Evolutionary conservation across 2,329 filamentous ascomycete genomes (phyloP).

Genomic region (Didymellaceae sp.): DNA sequence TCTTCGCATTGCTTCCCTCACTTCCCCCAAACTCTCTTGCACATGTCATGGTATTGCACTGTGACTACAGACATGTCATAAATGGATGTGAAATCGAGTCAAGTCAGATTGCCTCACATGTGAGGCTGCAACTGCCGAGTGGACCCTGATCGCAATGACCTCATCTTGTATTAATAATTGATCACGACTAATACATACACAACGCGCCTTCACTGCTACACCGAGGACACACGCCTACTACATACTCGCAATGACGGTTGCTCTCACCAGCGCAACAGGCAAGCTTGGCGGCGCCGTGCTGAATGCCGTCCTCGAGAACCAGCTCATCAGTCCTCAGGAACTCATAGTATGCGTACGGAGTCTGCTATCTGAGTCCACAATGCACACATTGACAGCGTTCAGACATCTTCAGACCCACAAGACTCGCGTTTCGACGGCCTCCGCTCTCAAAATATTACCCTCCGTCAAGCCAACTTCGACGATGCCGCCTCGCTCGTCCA

Average conservation of each 20-base stretch:
- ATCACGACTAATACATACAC: not conserved
- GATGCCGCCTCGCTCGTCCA: conserved; percentile 40
- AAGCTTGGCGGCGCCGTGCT: conserved; percentile 56
- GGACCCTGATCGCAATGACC: conserved; percentile 13
- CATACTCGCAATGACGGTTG: conserved; percentile 32
- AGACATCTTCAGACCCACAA: conserved; percentile 32
- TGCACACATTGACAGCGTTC: not conserved
- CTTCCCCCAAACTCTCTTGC: too few relatives aligned
- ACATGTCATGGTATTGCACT: too few relatives aligned
- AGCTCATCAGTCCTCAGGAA: conserved; percentile 46
- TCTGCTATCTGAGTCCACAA: too few relatives aligned
- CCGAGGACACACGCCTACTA: not conserved
- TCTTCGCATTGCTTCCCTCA: too few relatives aligned
- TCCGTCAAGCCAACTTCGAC: conserved; percentile 52
- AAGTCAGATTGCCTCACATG: too few relatives aligned
- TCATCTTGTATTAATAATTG: conserved; percentile 16
- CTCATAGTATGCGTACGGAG: conserved; percentile 49
- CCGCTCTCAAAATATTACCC: conserved; percentile 38
- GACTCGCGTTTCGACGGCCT: conserved; percentile 36
- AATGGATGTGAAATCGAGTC: too few relatives aligned
- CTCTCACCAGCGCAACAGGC: conserved; percentile 54
- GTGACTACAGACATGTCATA: too few relatives aligned
- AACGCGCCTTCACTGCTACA: not conserved
- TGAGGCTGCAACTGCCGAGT: conserved; percentile 3
- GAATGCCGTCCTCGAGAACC: conserved; percentile 50